Evolutionary conservation across 2,329 filamentous ascomycete species (phyloP), one percentile per base, ranked within the genome.

Genomic region (Mycosphaerella sp.): DNA sequence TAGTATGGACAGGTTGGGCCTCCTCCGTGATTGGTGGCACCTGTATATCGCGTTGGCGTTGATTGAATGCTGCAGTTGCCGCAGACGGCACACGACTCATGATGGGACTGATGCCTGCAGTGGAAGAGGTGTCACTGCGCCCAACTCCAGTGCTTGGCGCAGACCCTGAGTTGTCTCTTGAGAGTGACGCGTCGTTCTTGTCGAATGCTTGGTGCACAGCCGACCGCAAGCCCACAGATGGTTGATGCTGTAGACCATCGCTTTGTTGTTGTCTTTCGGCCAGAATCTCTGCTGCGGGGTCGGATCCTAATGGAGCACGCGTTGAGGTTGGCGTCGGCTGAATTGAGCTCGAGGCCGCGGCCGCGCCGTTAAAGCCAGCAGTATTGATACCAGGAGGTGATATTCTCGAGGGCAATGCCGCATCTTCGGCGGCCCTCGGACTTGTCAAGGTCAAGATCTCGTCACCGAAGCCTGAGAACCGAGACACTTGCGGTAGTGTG

Each of bases 171-270:
- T 71, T 73, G n/a, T 66, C 68, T 49, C 69, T 68, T 32, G 77
- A 77, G 37, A 74, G 76, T 2, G 77, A 76, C 8, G 74, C 78
- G 54, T 81, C 75, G 21, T 69, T 72, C 41, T 75, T 73, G 61
- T 84, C 81, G 61, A 86, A 86, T 13, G 82, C 82, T 63, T 83
- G 78, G 59, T 84, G 73, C 3, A 86, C 82, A 12, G 80, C 78
- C 12, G 61, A 62, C 18, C 69, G 70, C 61, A 80, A 81, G n/a
- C 79, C 62, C 6, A 50, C 39, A 34, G 59, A 61, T 3, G 75
- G 71, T 54, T 78, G 74, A 55, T 77, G 76, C 6, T 75, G 72
- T n/a, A 80, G 64, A 30, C 36, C 41, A 32, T 49, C 45, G n/a
- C 53, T 32, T 35, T 53, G 51, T 35, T 53, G 51, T 36, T 55